Evolutionary conservation across 371 early-diverging fungal genomes (phyloP), one percentile per base, ranked within the genome.

Genomic region (Mucor indicus): DNA sequence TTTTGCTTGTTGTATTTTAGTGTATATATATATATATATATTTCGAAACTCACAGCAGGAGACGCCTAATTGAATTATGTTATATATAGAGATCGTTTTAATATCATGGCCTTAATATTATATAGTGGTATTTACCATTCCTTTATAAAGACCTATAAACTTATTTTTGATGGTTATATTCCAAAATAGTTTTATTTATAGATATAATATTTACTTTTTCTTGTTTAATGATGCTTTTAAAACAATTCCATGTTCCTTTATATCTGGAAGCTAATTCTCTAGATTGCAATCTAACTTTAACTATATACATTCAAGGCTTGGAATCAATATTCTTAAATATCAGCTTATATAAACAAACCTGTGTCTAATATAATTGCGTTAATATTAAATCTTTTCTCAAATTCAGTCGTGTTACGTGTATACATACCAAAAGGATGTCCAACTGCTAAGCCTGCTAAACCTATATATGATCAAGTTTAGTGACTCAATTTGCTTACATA

Each of bases 341-440:
- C 39, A 19, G 29, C n/a, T 52, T n/a, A n/a, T n/a, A n/a, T n/a
- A n/a, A n/a, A n/a, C n/a, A 20, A 59, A 72, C 72, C 68, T 49
- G 72, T 72, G 49, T 64, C 67, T 69, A 44, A n/a, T n/a, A n/a
- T n/a, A n/a, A n/a, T n/a, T n/a, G n/a, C n/a, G n/a, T n/a, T n/a
- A n/a, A n/a, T n/a, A n/a, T n/a, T n/a, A n/a, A n/a, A n/a, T n/a
- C n/a, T n/a, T n/a, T n/a, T n/a, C n/a, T n/a, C n/a, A n/a, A n/a
- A n/a, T n/a, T n/a, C n/a, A n/a, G n/a, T n/a, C n/a, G n/a, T n/a
- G 23, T 30, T 3, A 20, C 45, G 13, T 31, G 16, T 21, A 49
- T 27, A 31, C 62, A 39, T 75, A 81, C 80, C 84, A 70, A 81
- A 83, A 42, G 84, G 84, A 58, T 84, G 84, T 20, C 84, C 84